These are phyloP conservation scores for Neofusicoccum laricinum DNA, from an alignment of 2,329 filamentous ascomycete genomes.

Conservation along the genomic window DNA sequence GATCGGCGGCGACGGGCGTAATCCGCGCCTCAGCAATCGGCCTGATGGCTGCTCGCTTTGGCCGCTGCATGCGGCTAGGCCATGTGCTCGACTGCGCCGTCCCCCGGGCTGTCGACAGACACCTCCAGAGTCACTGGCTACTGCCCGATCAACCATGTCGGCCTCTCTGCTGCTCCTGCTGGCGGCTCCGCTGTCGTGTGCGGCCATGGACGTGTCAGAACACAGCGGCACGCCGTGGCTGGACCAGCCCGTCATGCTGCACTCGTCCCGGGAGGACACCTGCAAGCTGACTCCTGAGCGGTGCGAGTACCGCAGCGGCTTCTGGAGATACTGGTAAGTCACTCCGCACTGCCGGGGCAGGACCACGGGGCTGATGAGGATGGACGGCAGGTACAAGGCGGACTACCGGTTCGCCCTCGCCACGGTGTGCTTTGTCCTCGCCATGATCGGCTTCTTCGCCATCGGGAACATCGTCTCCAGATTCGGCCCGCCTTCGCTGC, in stretches of 20 bases:
- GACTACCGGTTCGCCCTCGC: constrained; percentile 17
- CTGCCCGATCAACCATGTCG: not conserved
- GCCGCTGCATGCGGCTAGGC: not conserved
- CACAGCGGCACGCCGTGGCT: constrained; percentile 12
- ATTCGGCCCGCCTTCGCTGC: not conserved
- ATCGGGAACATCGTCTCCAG: constrained; percentile 12
- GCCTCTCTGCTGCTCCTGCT: not conserved
- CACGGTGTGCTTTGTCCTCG: constrained; percentile 16
- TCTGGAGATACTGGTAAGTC: constrained; percentile 17
- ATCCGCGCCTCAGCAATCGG: no score
- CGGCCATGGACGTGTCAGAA: not conserved
- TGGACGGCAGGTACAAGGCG: constrained; percentile 16
- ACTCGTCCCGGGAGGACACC: constrained; percentile 14
- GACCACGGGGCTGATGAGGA: not conserved
- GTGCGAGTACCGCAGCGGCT: constrained; percentile 11
- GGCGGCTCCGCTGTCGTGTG: not conserved
- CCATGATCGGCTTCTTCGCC: constrained; percentile 12
- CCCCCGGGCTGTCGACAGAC: no score
- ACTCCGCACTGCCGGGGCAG: no score
- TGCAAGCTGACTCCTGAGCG: constrained; percentile 12
- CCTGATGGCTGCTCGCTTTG: not conserved
- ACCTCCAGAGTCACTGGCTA: no score
- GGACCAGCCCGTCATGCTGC: constrained; percentile 10
- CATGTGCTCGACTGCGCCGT: not conserved
- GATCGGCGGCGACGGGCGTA: not conserved